Evolutionary conservation across 768 basidiomycete species (phyloP).

Genomic region (Tulasnella sp.): DNA sequence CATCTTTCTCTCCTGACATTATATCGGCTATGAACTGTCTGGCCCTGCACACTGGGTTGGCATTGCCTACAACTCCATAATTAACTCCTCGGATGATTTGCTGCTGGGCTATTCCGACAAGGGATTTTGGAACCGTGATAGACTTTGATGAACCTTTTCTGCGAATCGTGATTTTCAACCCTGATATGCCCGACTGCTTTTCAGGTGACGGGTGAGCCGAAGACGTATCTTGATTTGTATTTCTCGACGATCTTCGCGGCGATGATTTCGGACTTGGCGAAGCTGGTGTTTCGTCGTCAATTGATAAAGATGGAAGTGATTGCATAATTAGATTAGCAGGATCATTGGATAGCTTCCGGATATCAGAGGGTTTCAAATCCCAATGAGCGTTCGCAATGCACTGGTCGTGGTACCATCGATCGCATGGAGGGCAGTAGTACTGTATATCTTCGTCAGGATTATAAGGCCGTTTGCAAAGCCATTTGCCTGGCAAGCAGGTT

Average conservation of each 20-base stretch:
- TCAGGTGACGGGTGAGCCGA: neutral
- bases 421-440: neutral
- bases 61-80: neutral
- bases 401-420: slow-evolving; percentile 1
- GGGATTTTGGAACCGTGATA: neutral
- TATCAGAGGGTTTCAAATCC: neutral
- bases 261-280: neutral
- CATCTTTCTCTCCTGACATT: no score
- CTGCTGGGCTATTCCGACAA: neutral
- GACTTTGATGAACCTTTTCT: neutral
- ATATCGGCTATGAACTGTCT: neutral
- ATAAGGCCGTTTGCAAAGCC: neutral
- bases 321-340: neutral
- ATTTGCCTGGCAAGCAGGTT: neutral
- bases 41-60: neutral
- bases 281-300: neutral
- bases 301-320: neutral
- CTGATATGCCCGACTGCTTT: neutral
- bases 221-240: neutral
- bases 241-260: neutral
- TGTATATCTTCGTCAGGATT: neutral
- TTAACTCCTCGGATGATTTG: neutral
- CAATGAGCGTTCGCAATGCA: neutral
- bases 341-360: neutral
- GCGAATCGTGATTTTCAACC: neutral